Percentiles rank a stretch among this genome's conserved stretches.
Evolutionary conservation across 768 basidiomycete genomes (phyloP).

Genomic region (Tulasnella sp.): DNA sequence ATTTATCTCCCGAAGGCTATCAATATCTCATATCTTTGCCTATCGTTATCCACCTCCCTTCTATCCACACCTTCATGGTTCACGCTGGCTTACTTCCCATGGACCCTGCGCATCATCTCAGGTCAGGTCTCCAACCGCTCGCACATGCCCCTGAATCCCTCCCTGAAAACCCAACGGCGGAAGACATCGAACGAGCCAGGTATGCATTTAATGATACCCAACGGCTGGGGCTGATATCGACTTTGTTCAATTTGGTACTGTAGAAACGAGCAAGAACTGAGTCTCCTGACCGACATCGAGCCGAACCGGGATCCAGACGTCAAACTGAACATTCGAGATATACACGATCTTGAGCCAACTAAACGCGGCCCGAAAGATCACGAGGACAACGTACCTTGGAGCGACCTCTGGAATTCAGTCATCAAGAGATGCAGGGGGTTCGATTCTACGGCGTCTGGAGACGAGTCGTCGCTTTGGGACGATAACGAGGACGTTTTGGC

Average conservation of each 20-base stretch:
- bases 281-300: conserved; percentile 63
- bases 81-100: conserved; percentile 80
- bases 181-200: conserved; percentile 13
- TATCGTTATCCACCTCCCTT: conserved; percentile 67
- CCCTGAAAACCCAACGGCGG: conserved; percentile 9
- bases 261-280: conserved; percentile 55
- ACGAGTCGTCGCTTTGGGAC: neutral
- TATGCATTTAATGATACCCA: neutral
- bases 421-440: conserved; percentile 60
- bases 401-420: conserved; percentile 65
- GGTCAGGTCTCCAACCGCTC: conserved; percentile 63
- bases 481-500: neutral
- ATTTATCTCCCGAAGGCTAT: conserved; percentile 58
- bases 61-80: conserved; percentile 69
- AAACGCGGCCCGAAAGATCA: conserved; percentile 38
- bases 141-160: conserved; percentile 50
- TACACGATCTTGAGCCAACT: conserved; percentile 46
- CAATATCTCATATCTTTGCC: conserved; percentile 70
- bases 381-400: conserved; percentile 63
- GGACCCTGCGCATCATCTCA: conserved; percentile 55
- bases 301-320: conserved; percentile 79
- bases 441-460: conserved; percentile 20
- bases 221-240: neutral
- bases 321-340: conserved; percentile 65
- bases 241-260: neutral